Base-by-base conservation (phyloP, 2,329 filamentous ascomycete genomes). In the Pyrenophora seminiperda region DNA sequence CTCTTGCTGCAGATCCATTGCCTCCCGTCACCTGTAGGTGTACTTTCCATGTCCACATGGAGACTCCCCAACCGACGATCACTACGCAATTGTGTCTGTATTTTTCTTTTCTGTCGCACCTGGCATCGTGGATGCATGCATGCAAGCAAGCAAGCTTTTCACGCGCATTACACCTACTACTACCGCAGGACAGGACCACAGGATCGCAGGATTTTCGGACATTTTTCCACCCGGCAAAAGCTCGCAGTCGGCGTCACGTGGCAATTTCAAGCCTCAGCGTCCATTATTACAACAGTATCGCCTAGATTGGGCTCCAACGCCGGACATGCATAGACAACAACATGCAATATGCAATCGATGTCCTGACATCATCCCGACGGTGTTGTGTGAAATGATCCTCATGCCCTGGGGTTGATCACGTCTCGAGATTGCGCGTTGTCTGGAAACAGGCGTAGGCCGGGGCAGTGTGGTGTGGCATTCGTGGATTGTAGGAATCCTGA, bases 31-130 rank as follows among this genome's bases (percentile, higher is more conserved):
- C 34, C 42, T 49, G 43, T 18, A n/a, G n/a, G n/a, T n/a, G n/a
- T n/a, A n/a, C n/a, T n/a, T n/a, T n/a, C n/a, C n/a, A 41, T 40
- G 37, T 51, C 57, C 55, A 34, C 40, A 56, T 59, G 17, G 47
- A 61, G 61, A 37, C 42, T 34, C 59, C 62, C 61, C 54, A 40
- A 46, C 14, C 18, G 55, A 19, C 45, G 59, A 66, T 67, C 64
- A 43, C 47, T 62, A 50, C 60, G 52, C 43, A 22, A 57, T 59
- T 47, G 19, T 48, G 13, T 50, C 13, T 2, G 20, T 34, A 18
- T 24, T 24, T 13, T 53, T 40, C 47, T 40, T 44, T 52, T 54
- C 54, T 14, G 49, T 36, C 53, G 56, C 47, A 46, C 47, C 44
- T 40, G 37, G 31, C 38, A 52, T 53, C 45, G 54, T 42, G 38